Conservation (phyloP, 2,329 filamentous ascomycete species). For the Ophiocordyceps sinensis region DNA sequence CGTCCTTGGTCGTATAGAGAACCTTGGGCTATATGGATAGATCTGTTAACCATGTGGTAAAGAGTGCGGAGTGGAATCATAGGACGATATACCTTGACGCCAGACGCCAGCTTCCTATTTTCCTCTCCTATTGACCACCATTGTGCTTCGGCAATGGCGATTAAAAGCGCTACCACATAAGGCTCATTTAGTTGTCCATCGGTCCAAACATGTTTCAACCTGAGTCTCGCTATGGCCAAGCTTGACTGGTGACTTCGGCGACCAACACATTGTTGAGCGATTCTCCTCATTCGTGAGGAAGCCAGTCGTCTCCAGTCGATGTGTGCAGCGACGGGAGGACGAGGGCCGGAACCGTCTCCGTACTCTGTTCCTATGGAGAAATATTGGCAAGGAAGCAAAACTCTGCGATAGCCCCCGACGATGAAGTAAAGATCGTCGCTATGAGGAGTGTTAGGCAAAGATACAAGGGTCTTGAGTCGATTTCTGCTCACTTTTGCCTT, state of each 20-base stretch:
- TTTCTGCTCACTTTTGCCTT: too few species aligned
- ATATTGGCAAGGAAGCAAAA: background rate
- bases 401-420: background rate
- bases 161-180: background rate
- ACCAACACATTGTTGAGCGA: background rate
- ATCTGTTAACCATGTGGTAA: background rate
- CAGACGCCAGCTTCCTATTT: background rate
- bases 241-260: background rate
- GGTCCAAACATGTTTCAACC: background rate
- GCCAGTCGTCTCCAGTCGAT: too few species aligned
- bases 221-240: background rate
- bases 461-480: too few species aligned
- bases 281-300: background rate
- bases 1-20: background rate
- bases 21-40: background rate
- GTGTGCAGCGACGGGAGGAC: background rate
- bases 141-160: background rate
- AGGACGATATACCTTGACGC: background rate
- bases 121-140: background rate
- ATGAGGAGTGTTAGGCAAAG: background rate
- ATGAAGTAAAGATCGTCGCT: background rate
- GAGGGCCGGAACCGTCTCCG: background rate
- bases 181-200: background rate
- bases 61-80: background rate
- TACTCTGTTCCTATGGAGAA: background rate